Base-by-base conservation (phyloP, 495 filamentous ascomycete genomes). In the Pseudevernia furfuracea region DNA sequence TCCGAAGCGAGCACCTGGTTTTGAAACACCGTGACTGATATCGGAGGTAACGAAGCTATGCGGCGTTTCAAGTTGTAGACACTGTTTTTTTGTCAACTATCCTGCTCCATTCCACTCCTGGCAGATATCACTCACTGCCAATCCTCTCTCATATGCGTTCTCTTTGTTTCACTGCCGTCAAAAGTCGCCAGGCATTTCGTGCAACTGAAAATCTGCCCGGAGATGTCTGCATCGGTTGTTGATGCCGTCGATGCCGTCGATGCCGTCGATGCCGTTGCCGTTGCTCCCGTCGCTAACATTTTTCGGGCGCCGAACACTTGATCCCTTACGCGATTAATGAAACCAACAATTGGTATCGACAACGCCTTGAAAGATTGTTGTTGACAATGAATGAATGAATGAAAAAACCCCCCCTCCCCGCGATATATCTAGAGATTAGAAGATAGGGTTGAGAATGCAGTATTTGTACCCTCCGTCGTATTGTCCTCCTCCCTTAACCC, bases 21-120 rank as follows among this genome's bases (percentile, higher is more conserved):
- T 38, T 67, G 32, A 48, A 70, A 71, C 32, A 65, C 46, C 38
- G 25, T 52, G 12, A 41, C 2, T 28, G 70, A 64, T 32, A 70
- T 68, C 34, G 68, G 64, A 60, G 68, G 66, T 58, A 71, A 56
- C 9, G 68, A 66, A 59, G 59, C 66, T 23, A 71, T 68, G 25
- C 58, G 57, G 14, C 70, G 65, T 61, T 67, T 71, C 10, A 71
- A 60, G 38, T 71, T 71, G 60, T 68, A 70, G 49, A 71, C 66
- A 59, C 70, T 71, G n/a, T 48, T 36, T 63, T 25, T 52, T 52
- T 34, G 46, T 61, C 43, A 61, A 21, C 32, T 8, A 61, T 61
- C 46, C 38, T 61, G 30, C 56, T 36, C n/a, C n/a, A 38, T 58
- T 37, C 56, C 56, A 58, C 17, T 58, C 32, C 56, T 58, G 34